Evolutionary conservation across 441 rosid species (phyloP), one percentile per base, ranked within the genome.

Genomic region (Pelargonium citronellum): DNA sequence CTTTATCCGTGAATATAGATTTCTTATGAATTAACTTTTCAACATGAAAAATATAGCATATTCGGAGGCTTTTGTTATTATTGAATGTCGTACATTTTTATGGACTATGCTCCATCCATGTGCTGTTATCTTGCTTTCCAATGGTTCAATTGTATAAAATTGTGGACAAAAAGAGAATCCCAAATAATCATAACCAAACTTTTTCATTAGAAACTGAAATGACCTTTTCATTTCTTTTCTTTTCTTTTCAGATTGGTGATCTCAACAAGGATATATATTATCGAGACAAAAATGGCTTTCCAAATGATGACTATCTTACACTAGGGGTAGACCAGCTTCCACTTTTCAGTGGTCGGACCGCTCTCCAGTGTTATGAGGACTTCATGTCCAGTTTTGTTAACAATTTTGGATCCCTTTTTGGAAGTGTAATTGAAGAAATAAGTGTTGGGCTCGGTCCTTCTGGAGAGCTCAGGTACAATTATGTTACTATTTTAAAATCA

Each of bases 381-480:
- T 80, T 86, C 65, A 86, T 86, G 86, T 74, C 76, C 74, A 84
- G 88, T 71, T 86, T 86, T 63, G 78, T 83, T 55, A 78, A 80
- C 47, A 84, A 84, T 20, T 86, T 86, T 71, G 84, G 81, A 43
- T 73, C 80, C 20, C 79, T 79, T 70, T 74, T 83, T 44, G 92
- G 88, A 30, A 81, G 73, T 68, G 83, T 79, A 77, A 86, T 87
- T 79, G 89, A 86, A 69, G 90, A 87, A 81, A 79, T 87, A 77
- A 85, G 88, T 70, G 66, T 86, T 19, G 86, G 90, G 74, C 86
- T 86, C 71, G 90, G 90, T 77, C 90, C 90, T 64, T 84, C 80
- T 24, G 91, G 95, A 73, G 95, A 89, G 81, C 86, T 89, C 64
- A 86, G 90, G 84, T 89, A 85, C 77, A 73, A 74, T 71, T n/a